Percentiles rank a stretch among this genome's conserved stretches.
Evolutionary conservation across 2,329 filamentous ascomycete species (phyloP).

Genomic region (Biscogniauxia mediterranea): DNA sequence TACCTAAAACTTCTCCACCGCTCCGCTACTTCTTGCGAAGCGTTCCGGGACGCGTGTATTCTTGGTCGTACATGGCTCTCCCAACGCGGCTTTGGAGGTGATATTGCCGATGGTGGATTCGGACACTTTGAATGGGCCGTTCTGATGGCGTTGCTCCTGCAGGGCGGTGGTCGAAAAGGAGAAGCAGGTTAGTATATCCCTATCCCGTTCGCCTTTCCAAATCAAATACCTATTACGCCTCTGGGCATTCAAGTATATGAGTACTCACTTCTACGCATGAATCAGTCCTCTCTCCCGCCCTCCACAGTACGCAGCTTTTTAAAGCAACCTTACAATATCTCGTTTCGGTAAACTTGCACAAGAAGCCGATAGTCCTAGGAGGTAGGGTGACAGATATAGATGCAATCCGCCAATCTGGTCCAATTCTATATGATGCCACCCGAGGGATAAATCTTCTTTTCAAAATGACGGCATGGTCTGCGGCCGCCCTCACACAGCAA

Average conservation of each 20-base stretch:
- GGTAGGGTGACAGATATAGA: constrained; percentile 44
- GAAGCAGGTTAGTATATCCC: constrained; percentile 41
- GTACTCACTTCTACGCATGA: background rate
- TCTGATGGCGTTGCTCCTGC: constrained; percentile 76
- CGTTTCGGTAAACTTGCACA: constrained; percentile 67
- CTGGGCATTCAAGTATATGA: background rate
- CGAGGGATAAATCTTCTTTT: constrained; percentile 79
- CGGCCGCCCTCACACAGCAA: constrained; percentile 68
- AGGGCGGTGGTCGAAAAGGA: constrained; percentile 71
- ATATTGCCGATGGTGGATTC: constrained; percentile 76
- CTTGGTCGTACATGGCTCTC: constrained; percentile 86
- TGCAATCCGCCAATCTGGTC: constrained; percentile 46
- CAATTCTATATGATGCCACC: constrained; percentile 75
- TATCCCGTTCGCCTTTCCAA: too few relatives aligned
- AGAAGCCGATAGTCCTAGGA: constrained; percentile 59
- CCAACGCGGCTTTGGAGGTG: constrained; percentile 76
- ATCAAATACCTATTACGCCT: too few relatives aligned
- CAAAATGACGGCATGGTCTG: constrained; percentile 89
- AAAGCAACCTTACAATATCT: constrained; percentile 91
- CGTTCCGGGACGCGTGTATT: constrained; percentile 80
- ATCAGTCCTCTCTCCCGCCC: constrained; percentile 67
- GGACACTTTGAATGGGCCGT: constrained; percentile 88
- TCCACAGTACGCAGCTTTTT: constrained; percentile 91
- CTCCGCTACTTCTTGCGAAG: constrained; percentile 65
- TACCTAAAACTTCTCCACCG: constrained; percentile 75